Evolutionary conservation across 2,329 filamentous ascomycete genomes (phyloP), one percentile per base, ranked within the genome.

Genomic region (Verticillium isaacii): DNA sequence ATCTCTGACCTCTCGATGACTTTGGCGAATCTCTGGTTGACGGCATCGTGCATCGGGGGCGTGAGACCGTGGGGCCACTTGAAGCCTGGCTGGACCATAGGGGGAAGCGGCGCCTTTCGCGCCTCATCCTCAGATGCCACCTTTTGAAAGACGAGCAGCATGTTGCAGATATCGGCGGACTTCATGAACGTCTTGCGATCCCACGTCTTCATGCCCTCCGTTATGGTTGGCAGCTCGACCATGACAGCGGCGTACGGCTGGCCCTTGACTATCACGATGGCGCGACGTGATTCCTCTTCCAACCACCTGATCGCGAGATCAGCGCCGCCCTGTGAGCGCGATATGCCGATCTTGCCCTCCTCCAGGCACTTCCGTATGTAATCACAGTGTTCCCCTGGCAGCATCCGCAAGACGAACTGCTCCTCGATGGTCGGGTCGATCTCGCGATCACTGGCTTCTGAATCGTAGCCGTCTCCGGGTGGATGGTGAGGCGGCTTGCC

Each of bases 201-300:
- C 91, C 92, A 97, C 63, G 90, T 93, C 80, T 97, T 97, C 89
- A 95, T 93, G 8, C 88, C 89, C 72, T 97, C 93, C 5, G 93
- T 88, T 62, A 97, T 91, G 63, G 91, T 95, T 0, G 93, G 93
- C 36, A 97, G 77, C 68, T 96, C 92, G 9, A 96, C 88, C 73
- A 96, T 81, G 23, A 89, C 85, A 29, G 90, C 92, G 0, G 91
- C 93, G 72, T 92, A 96, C 57, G 85, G 81, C 59, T 85, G 84
- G 5, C 87, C 87, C 64, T 88, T 85, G 64, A 96, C 83, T 3
- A 81, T 86, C 37, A 96, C 75, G 65, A 91, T 79, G 1, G 90
- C 89, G n/a, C 92, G 85, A 59, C 92, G 84, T 52, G 89, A 86
- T 57, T 92, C 90, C 58, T 80, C 78, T 67, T 91, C 87, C 57